Base-by-base conservation (phyloP, 2,329 filamentous ascomycete genomes). In the Drechslerella dactyloides region DNA sequence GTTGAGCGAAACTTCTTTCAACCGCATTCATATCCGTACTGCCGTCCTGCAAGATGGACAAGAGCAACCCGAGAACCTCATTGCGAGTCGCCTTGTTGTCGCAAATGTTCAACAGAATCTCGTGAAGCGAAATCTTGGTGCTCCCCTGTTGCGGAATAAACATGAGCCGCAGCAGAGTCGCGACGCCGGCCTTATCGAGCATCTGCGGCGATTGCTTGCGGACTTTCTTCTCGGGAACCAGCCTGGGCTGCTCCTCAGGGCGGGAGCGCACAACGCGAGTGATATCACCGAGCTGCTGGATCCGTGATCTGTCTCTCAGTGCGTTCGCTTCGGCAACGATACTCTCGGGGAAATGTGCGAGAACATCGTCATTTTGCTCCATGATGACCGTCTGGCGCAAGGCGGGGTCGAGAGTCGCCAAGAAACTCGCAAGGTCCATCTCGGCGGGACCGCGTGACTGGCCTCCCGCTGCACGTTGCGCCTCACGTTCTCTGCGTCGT, bases 81-180 rank as follows among this genome's bases (percentile, higher is more conserved):
- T 93, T 87, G 37, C 94, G 87, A 78, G 94, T 99, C 78, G 97
- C 92, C n/a, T 91, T 89, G 78, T 99, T 99, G 80, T 96, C 90
- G 78, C 92, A 97, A 24, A 97, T 89, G 75, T 96, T 91, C 73
- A 91, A 87, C 57, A 99, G 87, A 59, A 99, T 90, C 62, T 89
- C 88, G 78, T 94, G 93, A 59, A 99, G 84, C 69, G 91, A 90
- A 73, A 85, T 87, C 75, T 92, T 90, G 54, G 94, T 89, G 73
- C 90, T 94, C 21, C 90, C 91, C 74, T 93, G 90, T 75, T 97
- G 91, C 53, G 91, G 90, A 76, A 97, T 92, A 79, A 99, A 99
- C 93, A 99, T 97, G 8, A 99, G 85, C n/a, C 96, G 90, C 48
- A 99, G 84, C 35, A 99, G 83, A n/a, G 94, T 97, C 24, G 96